Evolutionary conservation across 305 asterid genomes (phyloP).

Genomic region (Vinca major): DNA sequence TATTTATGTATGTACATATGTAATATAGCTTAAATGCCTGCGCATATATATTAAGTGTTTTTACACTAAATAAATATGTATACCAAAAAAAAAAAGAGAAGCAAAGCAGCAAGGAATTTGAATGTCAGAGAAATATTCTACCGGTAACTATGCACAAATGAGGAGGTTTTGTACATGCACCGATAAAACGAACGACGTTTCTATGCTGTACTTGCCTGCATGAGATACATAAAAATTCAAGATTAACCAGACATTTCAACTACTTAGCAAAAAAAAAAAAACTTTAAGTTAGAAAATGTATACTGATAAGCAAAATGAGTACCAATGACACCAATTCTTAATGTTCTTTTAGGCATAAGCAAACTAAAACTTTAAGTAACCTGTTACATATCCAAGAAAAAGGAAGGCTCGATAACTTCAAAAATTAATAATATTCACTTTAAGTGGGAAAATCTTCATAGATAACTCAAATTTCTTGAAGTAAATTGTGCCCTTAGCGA

Average conservation of each 20-base stretch:
- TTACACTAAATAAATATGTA: too few species aligned
- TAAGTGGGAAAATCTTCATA: background rate
- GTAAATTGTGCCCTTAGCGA: background rate
- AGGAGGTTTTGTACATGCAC: constrained; percentile 75
- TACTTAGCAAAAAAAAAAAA: too few species aligned
- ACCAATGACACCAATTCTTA: too few species aligned
- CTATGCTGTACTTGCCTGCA: constrained; percentile 82
- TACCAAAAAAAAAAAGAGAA: background rate
- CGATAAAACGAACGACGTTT: constrained; percentile 74
- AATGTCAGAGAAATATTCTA: constrained; percentile 13
- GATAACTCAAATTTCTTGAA: background rate
- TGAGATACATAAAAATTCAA: constrained; percentile 10
- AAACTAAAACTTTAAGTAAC: background rate
- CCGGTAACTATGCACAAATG: constrained; percentile 82
- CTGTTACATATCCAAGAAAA: background rate
- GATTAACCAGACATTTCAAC: constrained; percentile 9
- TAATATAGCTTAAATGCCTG: too few species aligned
- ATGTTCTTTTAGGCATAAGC: background rate
- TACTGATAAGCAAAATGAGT: too few species aligned
- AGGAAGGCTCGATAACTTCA: background rate
- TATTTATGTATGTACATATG: background rate
- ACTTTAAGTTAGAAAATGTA: background rate
- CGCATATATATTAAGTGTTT: too few species aligned
- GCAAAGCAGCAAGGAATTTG: background rate
- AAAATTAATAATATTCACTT: background rate